These are phyloP conservation scores for Globisporangium abappressorium DNA, from an alignment of 352 stramenopile species.

Conservation along the genomic window DNA sequence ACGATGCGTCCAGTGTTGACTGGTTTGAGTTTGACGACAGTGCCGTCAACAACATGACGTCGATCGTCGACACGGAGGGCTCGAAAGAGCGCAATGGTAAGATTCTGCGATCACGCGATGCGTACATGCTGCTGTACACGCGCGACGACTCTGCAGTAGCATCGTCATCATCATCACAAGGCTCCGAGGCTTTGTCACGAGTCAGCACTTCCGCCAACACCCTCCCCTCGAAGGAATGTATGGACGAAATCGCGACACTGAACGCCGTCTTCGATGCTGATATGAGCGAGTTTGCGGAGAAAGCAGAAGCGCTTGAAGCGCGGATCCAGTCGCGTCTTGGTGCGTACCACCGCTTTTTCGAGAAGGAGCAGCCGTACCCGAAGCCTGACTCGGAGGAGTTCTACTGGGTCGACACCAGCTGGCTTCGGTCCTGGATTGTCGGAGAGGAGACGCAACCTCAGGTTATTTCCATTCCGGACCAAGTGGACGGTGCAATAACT, in stretches of 20 bases:
- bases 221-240: conserved; percentile 30
- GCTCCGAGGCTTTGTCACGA: neutral
- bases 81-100: conserved; percentile 47
- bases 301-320: conserved; percentile 40
- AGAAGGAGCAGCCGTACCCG: conserved; percentile 45
- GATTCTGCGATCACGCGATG: conserved; percentile 70
- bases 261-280: conserved; percentile 56
- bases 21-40: conserved; percentile 88
- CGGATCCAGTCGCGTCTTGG: conserved; percentile 52
- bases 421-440: conserved; percentile 62
- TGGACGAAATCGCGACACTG: conserved; percentile 44
- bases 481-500: conserved; percentile 5
- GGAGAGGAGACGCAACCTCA: conserved; percentile 37
- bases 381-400: conserved; percentile 32
- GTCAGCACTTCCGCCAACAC: neutral
- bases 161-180: neutral
- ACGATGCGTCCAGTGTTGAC: conserved; percentile 21
- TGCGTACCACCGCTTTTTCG: conserved; percentile 60
- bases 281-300: conserved; percentile 40
- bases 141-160: conserved; percentile 27
- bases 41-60: conserved; percentile 51
- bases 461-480: neutral
- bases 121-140: conserved; percentile 87
- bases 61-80: conserved; percentile 32
- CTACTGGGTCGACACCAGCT: conserved; percentile 73